These are phyloP conservation scores for Torulaspora delbrueckii DNA, from an alignment of 805 yeast species.

Conservation along the genomic window DNA sequence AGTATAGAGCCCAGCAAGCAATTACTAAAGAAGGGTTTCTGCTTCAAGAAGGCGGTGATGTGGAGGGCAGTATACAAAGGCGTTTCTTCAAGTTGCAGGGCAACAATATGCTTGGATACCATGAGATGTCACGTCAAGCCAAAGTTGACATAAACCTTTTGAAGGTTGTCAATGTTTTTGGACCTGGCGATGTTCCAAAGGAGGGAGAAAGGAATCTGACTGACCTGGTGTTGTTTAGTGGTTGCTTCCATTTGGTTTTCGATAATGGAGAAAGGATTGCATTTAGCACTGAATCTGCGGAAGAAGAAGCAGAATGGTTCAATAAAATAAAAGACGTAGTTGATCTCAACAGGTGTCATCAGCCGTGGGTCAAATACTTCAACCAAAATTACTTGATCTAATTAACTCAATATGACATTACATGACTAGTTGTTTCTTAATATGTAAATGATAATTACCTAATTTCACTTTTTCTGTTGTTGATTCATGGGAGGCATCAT, in stretches of 20 bases:
- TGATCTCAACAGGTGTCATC: constrained; percentile 50
- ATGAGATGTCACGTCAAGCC: constrained; percentile 61
- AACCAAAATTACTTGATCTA: constrained; percentile 12
- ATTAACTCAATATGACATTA: background rate
- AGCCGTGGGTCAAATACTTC: constrained; percentile 56
- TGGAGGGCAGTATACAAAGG: constrained; percentile 58
- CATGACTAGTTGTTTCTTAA: background rate
- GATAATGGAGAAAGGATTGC: constrained; percentile 76
- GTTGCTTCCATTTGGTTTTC: constrained; percentile 71
- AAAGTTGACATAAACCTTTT: constrained; percentile 71
- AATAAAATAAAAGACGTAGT: constrained; percentile 51
- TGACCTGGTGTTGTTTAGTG: constrained; percentile 62
- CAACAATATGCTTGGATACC: constrained; percentile 66
- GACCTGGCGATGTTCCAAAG: constrained; percentile 29
- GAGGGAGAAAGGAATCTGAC: constrained; percentile 55
- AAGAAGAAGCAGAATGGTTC: constrained; percentile 65
- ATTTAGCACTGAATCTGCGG: constrained; percentile 71
- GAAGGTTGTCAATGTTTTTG: constrained; percentile 49
- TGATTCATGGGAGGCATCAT: constrained; percentile 37
- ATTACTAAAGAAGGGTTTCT: constrained; percentile 58
- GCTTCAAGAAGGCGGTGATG: constrained; percentile 90
- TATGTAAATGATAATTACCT: background rate
- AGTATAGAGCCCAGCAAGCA: constrained; percentile 36
- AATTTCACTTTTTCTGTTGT: constrained; percentile 1
- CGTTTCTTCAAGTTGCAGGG: constrained; percentile 74